Percentiles rank a stretch among this genome's conserved stretches.
phyloP scores from a whole-genome alignment of 345 rosid species.

The Hibiscus mutabilis region DNA sequence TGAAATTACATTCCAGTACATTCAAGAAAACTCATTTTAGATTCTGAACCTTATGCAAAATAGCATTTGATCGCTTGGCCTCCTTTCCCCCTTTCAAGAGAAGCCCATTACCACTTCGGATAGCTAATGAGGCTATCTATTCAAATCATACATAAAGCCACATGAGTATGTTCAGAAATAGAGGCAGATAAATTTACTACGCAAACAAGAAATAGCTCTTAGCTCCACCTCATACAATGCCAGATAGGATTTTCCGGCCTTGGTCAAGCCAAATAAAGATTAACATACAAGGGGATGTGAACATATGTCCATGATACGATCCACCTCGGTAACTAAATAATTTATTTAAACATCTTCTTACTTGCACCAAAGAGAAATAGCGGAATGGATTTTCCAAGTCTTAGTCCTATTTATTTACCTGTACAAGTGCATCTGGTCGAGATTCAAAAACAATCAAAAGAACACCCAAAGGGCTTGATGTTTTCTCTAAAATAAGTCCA shows the following conservation, averaged over 20 bases:
- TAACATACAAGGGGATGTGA: not conserved
- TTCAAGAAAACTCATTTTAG: not conserved
- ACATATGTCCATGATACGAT: not conserved
- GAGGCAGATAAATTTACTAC: not conserved
- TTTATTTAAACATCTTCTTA: not conserved
- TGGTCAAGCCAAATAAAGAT: not conserved
- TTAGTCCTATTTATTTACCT: conserved; percentile 37
- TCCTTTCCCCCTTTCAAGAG: conserved; percentile 97
- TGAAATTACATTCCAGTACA: not conserved
- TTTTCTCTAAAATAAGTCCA: conserved; percentile 90
- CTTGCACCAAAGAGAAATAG: not conserved
- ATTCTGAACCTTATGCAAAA: conserved; percentile 70
- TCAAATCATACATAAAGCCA: conserved; percentile 20
- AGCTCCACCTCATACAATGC: not conserved
- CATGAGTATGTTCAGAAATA: not conserved
- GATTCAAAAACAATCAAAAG: conserved; percentile 93
- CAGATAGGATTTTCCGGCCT: not conserved
- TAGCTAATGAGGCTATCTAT: conserved; percentile 92
- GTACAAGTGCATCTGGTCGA: conserved; percentile 95
- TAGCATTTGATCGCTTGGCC: conserved; percentile 85
- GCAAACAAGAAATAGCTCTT: not conserved
- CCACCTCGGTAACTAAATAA: not conserved
- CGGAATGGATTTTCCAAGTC: not conserved
- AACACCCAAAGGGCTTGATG: conserved; percentile 92
- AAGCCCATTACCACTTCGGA: conserved; percentile 94